Evolutionary conservation across 768 basidiomycete species (phyloP).

Genomic region (Rhodotorula babjevae): DNA sequence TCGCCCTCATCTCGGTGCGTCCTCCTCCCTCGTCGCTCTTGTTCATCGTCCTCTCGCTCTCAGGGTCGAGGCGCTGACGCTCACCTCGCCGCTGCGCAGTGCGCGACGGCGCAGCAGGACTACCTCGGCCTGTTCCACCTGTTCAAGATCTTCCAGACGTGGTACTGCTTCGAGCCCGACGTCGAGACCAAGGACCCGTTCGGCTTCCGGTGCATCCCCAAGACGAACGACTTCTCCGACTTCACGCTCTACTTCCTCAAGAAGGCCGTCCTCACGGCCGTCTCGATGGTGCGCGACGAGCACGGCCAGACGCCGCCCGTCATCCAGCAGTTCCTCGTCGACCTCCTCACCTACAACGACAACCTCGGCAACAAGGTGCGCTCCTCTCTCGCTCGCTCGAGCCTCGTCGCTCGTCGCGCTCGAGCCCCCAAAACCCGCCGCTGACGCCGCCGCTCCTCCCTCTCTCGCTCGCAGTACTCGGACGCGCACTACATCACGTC

Average conservation of each 20-base stretch:
- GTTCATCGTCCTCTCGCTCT: not conserved
- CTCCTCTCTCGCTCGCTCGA: slow-evolving; percentile 6
- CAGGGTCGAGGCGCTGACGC: not conserved
- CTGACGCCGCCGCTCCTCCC: not conserved
- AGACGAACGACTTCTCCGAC: slow-evolving; percentile 90
- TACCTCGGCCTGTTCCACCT: slow-evolving; percentile 91
- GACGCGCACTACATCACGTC: slow-evolving; percentile 87
- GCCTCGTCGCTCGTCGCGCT: too few species aligned
- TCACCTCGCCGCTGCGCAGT: slow-evolving; percentile 52
- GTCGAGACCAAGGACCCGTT: slow-evolving; percentile 77
- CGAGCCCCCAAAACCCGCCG: not conserved
- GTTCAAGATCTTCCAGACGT: slow-evolving; percentile 85
- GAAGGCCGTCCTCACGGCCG: slow-evolving; percentile 75
- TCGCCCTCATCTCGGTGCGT: slow-evolving; percentile 55
- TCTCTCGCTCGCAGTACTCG: slow-evolving; percentile 59
- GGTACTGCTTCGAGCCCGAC: slow-evolving; percentile 60
- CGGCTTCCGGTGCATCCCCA: slow-evolving; percentile 80
- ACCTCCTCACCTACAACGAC: slow-evolving; percentile 90
- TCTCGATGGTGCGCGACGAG: slow-evolving; percentile 79
- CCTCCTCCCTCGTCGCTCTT: not conserved
- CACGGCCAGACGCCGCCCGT: slow-evolving; percentile 79
- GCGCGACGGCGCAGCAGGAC: slow-evolving; percentile 73
- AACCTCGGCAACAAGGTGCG: slow-evolving; percentile 83
- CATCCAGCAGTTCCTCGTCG: slow-evolving; percentile 80
- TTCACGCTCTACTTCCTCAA: slow-evolving; percentile 89